A percentile compares a stretch with the other conserved stretches of the same genome.
These are phyloP conservation scores for Pichia gijzeniarum DNA, from an alignment of 805 yeast species.

Conservation along the genomic window DNA sequence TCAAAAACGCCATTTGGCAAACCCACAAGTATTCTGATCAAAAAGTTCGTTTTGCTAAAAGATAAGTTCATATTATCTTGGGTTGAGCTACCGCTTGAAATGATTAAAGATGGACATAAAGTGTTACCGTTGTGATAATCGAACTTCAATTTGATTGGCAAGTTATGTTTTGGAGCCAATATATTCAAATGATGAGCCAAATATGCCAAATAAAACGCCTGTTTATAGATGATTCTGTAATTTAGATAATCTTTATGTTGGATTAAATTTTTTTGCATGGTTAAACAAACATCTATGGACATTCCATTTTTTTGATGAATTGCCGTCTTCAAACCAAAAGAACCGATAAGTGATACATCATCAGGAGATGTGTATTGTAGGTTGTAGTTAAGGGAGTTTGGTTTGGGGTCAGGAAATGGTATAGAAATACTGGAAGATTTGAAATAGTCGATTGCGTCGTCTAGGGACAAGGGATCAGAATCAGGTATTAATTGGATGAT, in stretches of 20 bases:
- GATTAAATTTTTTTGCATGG: conserved; percentile 72
- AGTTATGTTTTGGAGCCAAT: conserved; percentile 44
- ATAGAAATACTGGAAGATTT: conserved; percentile 39
- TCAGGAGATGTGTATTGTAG: conserved; percentile 66
- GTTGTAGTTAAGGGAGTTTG: conserved; percentile 58
- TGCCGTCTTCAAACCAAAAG: conserved; percentile 82
- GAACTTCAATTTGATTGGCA: conserved; percentile 58
- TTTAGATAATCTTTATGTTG: conserved; percentile 86
- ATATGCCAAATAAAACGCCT: conserved; percentile 81
- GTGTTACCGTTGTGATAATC: conserved; percentile 70
- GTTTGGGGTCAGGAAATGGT: conserved; percentile 91
- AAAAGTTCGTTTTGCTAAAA: conserved; percentile 60
- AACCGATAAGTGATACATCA: conserved; percentile 75
- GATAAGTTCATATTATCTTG: conserved; percentile 46
- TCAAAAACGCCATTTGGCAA: conserved; percentile 70
- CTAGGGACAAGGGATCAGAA: conserved; percentile 42
- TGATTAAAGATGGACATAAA: conserved; percentile 68
- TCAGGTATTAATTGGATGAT: conserved; percentile 60
- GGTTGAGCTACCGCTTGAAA: conserved; percentile 35
- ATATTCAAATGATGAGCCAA: conserved; percentile 59
- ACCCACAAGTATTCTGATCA: conserved; percentile 67
- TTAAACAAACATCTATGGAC: conserved; percentile 70
- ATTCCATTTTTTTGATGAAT: conserved; percentile 55
- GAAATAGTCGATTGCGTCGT: conserved; percentile 53
- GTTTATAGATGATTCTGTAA: conserved; percentile 82